phyloP scores from a whole-genome alignment of 495 filamentous ascomycete genomes.

The Penicillium cataractarum region DNA sequence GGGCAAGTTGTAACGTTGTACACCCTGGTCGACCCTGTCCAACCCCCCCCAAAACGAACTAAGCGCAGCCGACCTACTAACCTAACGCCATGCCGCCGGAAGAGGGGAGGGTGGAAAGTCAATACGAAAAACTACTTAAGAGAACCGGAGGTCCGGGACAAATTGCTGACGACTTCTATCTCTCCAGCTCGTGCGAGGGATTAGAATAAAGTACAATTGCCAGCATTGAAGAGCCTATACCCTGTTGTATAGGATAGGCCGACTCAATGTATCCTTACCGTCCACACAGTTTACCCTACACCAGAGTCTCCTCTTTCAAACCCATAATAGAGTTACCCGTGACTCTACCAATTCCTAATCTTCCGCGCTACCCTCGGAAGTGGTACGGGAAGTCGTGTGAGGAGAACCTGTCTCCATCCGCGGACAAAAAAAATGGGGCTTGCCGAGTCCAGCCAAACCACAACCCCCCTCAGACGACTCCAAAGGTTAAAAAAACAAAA shows the following conservation, averaged over 20 bases:
- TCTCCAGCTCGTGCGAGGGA: background rate
- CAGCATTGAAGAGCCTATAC: background rate
- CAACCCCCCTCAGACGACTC: background rate
- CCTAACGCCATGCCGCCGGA: background rate
- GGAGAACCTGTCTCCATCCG: conserved; percentile 22
- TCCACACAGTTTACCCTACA: no score
- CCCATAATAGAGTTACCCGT: background rate
- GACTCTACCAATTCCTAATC: background rate
- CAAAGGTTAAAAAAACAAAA: background rate
- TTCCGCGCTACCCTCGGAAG: conserved; percentile 2
- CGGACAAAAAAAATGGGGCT: conserved; percentile 21
- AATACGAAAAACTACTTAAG: background rate
- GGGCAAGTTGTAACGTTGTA: conserved; percentile 11
- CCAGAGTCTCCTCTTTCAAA: no score
- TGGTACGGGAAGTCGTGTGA: conserved; percentile 16
- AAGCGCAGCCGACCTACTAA: conserved; percentile 14
- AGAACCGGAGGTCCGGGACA: background rate
- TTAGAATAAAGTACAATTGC: background rate
- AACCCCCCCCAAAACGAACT: conserved; percentile 6
- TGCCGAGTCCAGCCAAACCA: conserved; percentile 20
- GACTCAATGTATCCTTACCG: no score
- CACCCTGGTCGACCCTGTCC: background rate
- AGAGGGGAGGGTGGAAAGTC: background rate
- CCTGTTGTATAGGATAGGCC: background rate
- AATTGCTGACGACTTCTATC: background rate